Conservation (phyloP, 805 yeast genomes). For the Wickerhamomyces bovis region DNA sequence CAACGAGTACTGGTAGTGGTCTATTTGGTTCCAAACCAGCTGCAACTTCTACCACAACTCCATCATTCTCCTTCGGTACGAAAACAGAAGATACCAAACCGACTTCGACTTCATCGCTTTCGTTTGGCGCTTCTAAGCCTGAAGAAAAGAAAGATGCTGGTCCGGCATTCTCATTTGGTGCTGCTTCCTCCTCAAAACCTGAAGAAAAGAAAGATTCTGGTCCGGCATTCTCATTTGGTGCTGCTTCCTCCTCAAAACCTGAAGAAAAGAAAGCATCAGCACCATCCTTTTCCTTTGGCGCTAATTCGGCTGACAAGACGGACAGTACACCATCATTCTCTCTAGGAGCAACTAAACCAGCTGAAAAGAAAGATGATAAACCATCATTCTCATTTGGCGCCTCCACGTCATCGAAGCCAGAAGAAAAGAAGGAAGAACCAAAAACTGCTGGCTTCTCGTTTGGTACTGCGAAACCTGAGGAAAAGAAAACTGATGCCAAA, state of each 20-base stretch:
- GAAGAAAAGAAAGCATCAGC: constrained; percentile 5
- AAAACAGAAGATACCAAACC: constrained; percentile 11
- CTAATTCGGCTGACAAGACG: constrained; percentile 2
- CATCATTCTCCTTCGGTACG: constrained; percentile 20
- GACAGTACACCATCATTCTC: neutral
- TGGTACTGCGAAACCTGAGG: constrained; percentile 4
- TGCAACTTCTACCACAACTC: constrained; percentile 3
- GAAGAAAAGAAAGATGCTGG: constrained; percentile 3
- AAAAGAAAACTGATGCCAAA: constrained; percentile 11
- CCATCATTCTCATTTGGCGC: neutral
- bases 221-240: constrained; percentile 16
- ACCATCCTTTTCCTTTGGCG: constrained; percentile 16
- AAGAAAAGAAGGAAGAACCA: constrained; percentile 2
- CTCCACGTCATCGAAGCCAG: neutral
- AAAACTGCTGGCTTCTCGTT: constrained; percentile 1
- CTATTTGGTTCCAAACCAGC: constrained; percentile 10
- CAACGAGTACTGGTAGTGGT: constrained; percentile 1
- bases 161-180: constrained; percentile 21
- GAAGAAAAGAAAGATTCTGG: constrained; percentile 5
- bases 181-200: constrained; percentile 8
- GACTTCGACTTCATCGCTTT: constrained; percentile 12
- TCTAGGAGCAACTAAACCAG: constrained; percentile 5
- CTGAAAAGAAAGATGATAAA: constrained; percentile 6
- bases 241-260: constrained; percentile 7
- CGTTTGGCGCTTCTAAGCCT: constrained; percentile 1